Percentiles rank a stretch among this genome's conserved stretches.
phyloP scores from a whole-genome alignment of 176 grass and related monocot species.

The Paspalum notatum region DNA sequence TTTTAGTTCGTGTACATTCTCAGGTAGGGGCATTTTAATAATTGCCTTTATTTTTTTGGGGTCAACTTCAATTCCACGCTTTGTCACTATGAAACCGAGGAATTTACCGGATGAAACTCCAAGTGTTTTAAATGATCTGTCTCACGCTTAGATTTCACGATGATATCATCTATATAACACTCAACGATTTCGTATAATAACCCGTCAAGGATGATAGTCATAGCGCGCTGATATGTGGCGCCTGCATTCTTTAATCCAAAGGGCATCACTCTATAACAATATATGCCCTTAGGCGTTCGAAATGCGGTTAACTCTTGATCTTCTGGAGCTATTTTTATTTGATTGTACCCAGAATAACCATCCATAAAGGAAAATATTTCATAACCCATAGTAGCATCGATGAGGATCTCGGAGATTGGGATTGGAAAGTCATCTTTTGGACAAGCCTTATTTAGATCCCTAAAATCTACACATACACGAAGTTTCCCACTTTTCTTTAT shows the following conservation, averaged over 20 bases:
- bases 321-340: background rate
- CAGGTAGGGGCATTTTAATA: background rate
- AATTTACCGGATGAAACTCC: background rate
- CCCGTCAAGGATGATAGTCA: too few relatives aligned
- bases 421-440: too few relatives aligned
- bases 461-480: too few relatives aligned
- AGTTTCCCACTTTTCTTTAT: background rate
- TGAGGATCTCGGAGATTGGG: background rate
- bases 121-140: background rate
- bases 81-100: background rate
- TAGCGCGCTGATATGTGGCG: too few relatives aligned
- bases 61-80: background rate
- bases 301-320: background rate
- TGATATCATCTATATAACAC: slow-evolving; percentile 21
- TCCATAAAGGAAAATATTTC: slow-evolving; percentile 6
- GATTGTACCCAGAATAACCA: background rate
- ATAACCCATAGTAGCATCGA: background rate
- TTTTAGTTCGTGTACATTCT: background rate
- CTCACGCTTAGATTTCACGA: background rate
- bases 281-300: background rate
- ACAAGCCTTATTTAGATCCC: too few relatives aligned
- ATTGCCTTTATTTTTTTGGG: background rate
- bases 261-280: background rate
- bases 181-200: background rate
- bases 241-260: background rate